Percentiles rank a stretch among this genome's conserved stretches.
Conservation (phyloP, 805 yeast genomes). For the Clavispora carvajalis region DNA sequence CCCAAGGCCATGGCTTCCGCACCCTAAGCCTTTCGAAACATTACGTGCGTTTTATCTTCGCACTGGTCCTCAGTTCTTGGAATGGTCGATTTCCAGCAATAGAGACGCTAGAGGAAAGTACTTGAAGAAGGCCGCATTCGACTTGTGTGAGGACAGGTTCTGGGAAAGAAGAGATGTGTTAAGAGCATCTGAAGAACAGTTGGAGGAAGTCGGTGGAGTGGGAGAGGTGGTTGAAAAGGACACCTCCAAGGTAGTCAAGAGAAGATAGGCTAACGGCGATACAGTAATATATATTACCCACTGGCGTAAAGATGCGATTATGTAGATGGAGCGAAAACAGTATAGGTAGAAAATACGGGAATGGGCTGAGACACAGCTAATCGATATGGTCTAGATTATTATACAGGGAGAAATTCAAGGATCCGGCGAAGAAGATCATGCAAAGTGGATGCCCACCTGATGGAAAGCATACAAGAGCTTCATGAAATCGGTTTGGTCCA, state of each 20-base stretch:
- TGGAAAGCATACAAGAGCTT: constrained; percentile 86
- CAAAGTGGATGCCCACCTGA: constrained; percentile 95
- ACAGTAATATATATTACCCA: too few relatives aligned
- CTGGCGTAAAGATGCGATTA: too few relatives aligned
- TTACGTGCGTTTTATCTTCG: constrained; percentile 80
- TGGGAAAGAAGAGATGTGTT: constrained; percentile 98
- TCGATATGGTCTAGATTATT: neutral
- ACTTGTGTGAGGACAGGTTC: constrained; percentile 90
- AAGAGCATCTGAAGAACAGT: constrained; percentile 78
- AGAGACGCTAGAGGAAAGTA: constrained; percentile 85
- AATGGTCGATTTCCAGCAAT: constrained; percentile 89
- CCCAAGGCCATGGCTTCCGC: constrained; percentile 94
- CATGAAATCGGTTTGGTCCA: constrained; percentile 93
- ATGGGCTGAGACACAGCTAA: too few relatives aligned
- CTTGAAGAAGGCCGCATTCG: constrained; percentile 83
- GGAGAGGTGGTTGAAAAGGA: constrained; percentile 82
- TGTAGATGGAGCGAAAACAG: too few relatives aligned
- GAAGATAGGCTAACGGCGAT: constrained; percentile 45
- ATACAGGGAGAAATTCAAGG: neutral
- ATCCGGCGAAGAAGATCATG: constrained; percentile 33
- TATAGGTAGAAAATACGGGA: too few relatives aligned
- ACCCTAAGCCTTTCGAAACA: constrained; percentile 88
- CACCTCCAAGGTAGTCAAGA: constrained; percentile 37
- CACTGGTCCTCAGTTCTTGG: constrained; percentile 79
- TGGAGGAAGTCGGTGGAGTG: constrained; percentile 88